phyloP scores from a whole-genome alignment of 257 asterid species.

The Agastache rugosa region DNA sequence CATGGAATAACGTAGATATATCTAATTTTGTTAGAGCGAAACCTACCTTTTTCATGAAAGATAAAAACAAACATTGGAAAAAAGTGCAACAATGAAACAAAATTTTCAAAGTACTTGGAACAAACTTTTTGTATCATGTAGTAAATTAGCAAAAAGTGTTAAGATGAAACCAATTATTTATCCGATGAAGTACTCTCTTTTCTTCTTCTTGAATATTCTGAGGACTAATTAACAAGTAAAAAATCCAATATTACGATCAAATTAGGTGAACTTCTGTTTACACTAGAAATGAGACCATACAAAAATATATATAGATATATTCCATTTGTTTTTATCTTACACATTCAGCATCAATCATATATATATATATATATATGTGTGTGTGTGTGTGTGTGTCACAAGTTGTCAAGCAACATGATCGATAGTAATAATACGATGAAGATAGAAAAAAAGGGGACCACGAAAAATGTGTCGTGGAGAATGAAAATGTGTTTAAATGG shows the following conservation, averaged over 20 bases:
- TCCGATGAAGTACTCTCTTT: not conserved
- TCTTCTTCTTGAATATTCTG: not conserved
- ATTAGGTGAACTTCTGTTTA: not conserved
- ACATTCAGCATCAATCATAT: not conserved
- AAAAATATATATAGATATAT: not conserved
- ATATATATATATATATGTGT: too few species aligned
- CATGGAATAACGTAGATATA: not conserved
- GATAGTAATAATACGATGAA: conserved; percentile 25
- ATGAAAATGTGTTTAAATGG: conserved; percentile 27
- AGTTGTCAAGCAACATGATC: conserved; percentile 22
- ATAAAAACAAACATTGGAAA: not conserved
- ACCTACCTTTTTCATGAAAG: not conserved
- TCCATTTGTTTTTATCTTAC: not conserved
- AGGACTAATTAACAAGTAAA: not conserved
- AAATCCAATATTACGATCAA: conserved; percentile 6
- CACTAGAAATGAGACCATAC: conserved; percentile 13
- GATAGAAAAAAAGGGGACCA: conserved; percentile 56
- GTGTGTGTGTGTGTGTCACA: not conserved
- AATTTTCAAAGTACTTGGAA: not conserved
- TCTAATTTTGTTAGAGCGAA: not conserved
- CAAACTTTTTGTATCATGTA: not conserved
- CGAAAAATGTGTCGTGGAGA: conserved; percentile 46
- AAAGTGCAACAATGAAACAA: not conserved
- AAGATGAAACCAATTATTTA: not conserved
- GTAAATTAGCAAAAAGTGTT: conserved; percentile 1